Evolutionary conservation across 768 basidiomycete species (phyloP), one percentile per base, ranked within the genome.

Genomic region (Lentinula aciculospora): DNA sequence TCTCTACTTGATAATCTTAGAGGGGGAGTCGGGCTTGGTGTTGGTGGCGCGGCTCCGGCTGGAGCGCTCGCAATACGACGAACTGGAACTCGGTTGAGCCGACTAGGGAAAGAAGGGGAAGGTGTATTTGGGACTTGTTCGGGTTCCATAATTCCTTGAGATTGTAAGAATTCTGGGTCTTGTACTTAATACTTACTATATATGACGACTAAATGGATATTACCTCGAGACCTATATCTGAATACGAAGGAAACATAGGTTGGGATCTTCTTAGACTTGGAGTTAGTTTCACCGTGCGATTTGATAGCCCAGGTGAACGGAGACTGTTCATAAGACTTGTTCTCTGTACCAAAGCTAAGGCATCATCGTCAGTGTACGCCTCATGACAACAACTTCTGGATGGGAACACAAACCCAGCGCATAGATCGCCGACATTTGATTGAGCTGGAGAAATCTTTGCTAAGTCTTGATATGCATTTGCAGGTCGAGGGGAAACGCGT

Each of bases 221-320:
- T 59, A 84, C 86, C 82, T 56, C 68, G 71, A 36, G 81, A 73
- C 25, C 84, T 73, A 66, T 89, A 89, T 39, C 83, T 75, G 66
- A 89, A 90, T 2, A 81, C 72, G 64, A 89, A 89, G 15, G 83
- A 81, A 25, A 87, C 83, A 55, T 78, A 81, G n/a, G 84, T 80
- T 37, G 67, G 68, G 4, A 78, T 73, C 58, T 68, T 69, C n/a
- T 64, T 68, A 32, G 65, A 63, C 28, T 67, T 63, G 10, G 65
- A 58, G 3, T 45, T 58, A 15, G 69, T 65, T 27, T 70, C 66
- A 29, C 81, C 79, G 61, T 81, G 74, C 0, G 83, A 72, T 50
- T 72, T 69, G 9, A 85, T 76, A 3, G 70, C 66, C 84, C 83
- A 88, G 9, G 86, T 89, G 25, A 65, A 62, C 3, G 73, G 71